phyloP scores from a whole-genome alignment of 1,284 basidiomycete species.

The Vanrija sp. region DNA sequence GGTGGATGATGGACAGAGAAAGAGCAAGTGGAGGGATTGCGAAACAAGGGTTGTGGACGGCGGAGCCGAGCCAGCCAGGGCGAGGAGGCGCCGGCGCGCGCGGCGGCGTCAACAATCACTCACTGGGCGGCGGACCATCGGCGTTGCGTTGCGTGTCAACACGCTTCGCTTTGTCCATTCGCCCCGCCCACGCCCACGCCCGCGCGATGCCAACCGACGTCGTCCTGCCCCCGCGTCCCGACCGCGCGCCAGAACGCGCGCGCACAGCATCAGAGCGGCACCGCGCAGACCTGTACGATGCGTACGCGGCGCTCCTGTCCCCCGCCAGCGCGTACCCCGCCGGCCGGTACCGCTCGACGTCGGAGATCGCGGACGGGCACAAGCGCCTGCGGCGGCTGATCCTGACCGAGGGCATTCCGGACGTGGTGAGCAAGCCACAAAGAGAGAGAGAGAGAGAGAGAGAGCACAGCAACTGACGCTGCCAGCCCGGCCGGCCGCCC shows the following conservation, averaged over 20 bases:
- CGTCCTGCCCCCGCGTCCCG: neutral
- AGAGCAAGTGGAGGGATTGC: neutral
- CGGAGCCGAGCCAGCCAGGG: too few relatives aligned
- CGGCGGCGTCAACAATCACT: neutral
- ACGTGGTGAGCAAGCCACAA: conserved; percentile 22
- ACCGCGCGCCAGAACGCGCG: neutral
- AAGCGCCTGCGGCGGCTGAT: conserved; percentile 75
- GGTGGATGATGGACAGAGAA: neutral
- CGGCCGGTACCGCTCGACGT: conserved; percentile 57
- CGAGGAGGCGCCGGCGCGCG: too few relatives aligned
- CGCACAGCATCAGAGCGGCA: neutral
- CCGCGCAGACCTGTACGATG: conserved; percentile 23
- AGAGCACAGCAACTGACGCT: conserved; percentile 49
- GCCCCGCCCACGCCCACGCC: neutral
- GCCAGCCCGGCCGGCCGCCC: conserved; percentile 49
- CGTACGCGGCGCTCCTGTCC: conserved; percentile 28
- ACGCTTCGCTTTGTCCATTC: neutral
- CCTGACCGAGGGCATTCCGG: conserved; percentile 79
- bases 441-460: neutral
- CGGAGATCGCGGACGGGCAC: conserved; percentile 70
- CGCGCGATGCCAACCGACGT: neutral
- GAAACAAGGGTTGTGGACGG: neutral
- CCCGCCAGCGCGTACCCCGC: conserved; percentile 32
- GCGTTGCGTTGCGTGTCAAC: neutral
- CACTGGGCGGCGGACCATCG: too few relatives aligned